These are phyloP conservation scores for Scheffersomyces stipitis DNA, from an alignment of 805 yeast genomes.

Conservation along the genomic window DNA sequence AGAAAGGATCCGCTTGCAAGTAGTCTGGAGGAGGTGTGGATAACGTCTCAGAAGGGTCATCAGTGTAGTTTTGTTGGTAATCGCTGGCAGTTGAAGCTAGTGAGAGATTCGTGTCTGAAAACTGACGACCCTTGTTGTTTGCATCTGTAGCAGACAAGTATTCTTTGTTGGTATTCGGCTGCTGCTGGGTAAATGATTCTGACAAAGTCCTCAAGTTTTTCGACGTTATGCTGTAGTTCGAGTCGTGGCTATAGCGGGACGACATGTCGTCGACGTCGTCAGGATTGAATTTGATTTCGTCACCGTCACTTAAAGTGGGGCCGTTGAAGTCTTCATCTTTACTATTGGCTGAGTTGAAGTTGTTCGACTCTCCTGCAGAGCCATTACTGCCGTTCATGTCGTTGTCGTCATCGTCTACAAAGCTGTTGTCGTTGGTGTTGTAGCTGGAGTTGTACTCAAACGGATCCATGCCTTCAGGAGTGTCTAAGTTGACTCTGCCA, in stretches of 20 bases:
- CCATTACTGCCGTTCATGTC: not conserved
- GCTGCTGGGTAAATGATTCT: not conserved
- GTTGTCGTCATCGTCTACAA: conserved; percentile 1
- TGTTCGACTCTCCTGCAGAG: not conserved
- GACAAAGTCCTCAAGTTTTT: conserved; percentile 15
- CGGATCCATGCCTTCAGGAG: conserved; percentile 23
- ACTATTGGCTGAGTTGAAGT: no score
- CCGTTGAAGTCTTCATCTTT: not conserved
- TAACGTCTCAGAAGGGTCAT: not conserved
- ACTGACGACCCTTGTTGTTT: not conserved
- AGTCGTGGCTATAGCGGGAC: conserved; percentile 14
- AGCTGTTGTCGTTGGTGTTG: not conserved
- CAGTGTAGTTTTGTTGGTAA: conserved; percentile 17
- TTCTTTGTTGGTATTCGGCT: not conserved
- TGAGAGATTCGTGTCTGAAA: conserved; percentile 22
- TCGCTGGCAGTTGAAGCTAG: conserved; percentile 25
- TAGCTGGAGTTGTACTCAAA: conserved; percentile 8
- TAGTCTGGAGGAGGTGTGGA: conserved; percentile 6
- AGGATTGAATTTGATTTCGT: conserved; percentile 2
- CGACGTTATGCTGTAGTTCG: conserved; percentile 17
- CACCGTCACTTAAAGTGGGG: conserved; percentile 1
- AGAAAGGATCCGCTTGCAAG: conserved; percentile 23
- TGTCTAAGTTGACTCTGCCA: conserved; percentile 30
- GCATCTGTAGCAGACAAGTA: not conserved
- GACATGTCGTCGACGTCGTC: conserved; percentile 14